These are phyloP conservation scores for Paspalum notatum DNA, from an alignment of 176 grass and related monocot genomes.

Conservation along the genomic window DNA sequence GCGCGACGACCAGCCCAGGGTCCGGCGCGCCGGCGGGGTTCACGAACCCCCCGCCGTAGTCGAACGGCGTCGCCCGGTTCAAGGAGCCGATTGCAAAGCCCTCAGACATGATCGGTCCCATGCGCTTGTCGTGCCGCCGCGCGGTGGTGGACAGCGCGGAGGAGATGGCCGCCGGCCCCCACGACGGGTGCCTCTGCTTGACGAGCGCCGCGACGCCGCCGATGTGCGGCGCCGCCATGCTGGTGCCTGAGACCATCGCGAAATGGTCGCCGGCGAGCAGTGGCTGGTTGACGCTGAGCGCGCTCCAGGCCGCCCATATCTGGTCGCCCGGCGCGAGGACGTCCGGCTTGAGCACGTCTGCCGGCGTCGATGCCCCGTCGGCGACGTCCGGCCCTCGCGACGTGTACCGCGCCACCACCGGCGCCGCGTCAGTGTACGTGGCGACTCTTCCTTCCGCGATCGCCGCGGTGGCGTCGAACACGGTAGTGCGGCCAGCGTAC, in stretches of 20 bases:
- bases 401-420: constrained; percentile 48
- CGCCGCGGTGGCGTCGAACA: constrained; percentile 44
- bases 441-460: constrained; percentile 57
- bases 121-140: constrained; percentile 26
- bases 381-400: constrained; percentile 59
- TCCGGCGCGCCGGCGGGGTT: constrained; percentile 49
- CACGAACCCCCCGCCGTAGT: constrained; percentile 55
- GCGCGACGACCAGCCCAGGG: constrained; percentile 54
- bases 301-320: constrained; percentile 75
- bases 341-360: constrained; percentile 68
- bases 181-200: constrained; percentile 52
- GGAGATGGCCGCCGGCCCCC: constrained; percentile 49
- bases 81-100: constrained; percentile 33
- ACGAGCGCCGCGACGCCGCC: constrained; percentile 55
- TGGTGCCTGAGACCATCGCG: constrained; percentile 64
- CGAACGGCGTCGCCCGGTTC: constrained; percentile 56
- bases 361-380: constrained; percentile 32
- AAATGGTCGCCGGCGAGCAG: constrained; percentile 52
- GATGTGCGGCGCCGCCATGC: constrained; percentile 75
- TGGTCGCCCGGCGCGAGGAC: constrained; percentile 59
- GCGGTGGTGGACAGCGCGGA: constrained; percentile 63
- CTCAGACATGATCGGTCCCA: constrained; percentile 48
- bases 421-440: constrained; percentile 29
- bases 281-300: constrained; percentile 30
- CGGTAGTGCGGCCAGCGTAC: constrained; percentile 34